Evolutionary conservation across 2,329 filamentous ascomycete species (phyloP).

Genomic region (Neopestalotiopsis clavispora): DNA sequence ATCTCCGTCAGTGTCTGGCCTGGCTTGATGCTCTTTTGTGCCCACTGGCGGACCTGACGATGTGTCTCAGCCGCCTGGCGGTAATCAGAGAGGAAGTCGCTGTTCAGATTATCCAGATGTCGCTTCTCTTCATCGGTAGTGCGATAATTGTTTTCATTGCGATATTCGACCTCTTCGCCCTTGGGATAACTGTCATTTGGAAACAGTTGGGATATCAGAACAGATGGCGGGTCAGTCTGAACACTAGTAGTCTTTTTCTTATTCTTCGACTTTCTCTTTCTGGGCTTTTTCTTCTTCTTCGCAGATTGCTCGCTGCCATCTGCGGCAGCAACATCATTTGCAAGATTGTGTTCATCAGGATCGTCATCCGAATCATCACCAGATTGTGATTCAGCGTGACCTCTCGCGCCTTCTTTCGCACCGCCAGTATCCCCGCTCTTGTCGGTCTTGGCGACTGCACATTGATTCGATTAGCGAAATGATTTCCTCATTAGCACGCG

Average conservation of each 20-base stretch:
- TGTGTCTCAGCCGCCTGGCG: constrained; percentile 86
- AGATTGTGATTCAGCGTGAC: too few relatives aligned
- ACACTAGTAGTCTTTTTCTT: constrained; percentile 68
- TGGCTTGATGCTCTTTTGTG: constrained; percentile 79
- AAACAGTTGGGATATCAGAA: constrained; percentile 76
- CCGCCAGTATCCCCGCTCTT: too few relatives aligned
- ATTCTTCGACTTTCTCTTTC: constrained; percentile 75
- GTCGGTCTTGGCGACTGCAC: too few relatives aligned
- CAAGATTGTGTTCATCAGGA: too few relatives aligned
- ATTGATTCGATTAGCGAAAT: too few relatives aligned
- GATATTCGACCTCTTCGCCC: constrained; percentile 80
- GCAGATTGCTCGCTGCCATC: background rate
- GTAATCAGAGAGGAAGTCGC: constrained; percentile 80
- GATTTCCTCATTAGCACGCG: too few relatives aligned
- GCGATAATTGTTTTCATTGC: constrained; percentile 76
- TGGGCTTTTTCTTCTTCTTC: constrained; percentile 80
- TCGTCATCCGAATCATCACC: too few relatives aligned
- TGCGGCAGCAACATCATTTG: constrained; percentile 29
- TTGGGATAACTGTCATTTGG: constrained; percentile 74
- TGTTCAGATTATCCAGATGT: constrained; percentile 79
- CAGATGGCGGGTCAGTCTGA: constrained; percentile 78
- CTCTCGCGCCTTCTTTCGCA: too few relatives aligned
- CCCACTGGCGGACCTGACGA: constrained; percentile 84
- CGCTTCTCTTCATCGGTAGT: constrained; percentile 87
- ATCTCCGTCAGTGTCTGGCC: constrained; percentile 82